Base-by-base conservation (phyloP, 345 rosid genomes). In the Sisymbrium altissimum region DNA sequence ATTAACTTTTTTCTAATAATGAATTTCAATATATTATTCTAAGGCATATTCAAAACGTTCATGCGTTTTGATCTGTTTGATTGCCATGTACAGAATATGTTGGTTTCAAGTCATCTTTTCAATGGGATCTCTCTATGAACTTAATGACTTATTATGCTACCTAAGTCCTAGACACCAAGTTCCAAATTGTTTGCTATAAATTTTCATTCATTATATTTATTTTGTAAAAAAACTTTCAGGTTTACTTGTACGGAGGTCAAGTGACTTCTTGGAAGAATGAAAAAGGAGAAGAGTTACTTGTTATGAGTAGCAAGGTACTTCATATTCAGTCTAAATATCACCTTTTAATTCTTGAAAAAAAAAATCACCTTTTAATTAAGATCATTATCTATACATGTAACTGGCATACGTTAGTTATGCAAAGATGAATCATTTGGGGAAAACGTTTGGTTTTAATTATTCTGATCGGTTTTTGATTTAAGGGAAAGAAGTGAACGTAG, bases 261-360 rank as follows among this genome's bases (percentile, higher is more conserved):
- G 94, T 93, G 23, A 86, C 85, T 49, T 93, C 98, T 52, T 93
- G 97, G 96, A 93, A 88, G 84, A 86, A 91, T 71, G 92, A 82
- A 62, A 80, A 81, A 15, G 81, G 88, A 21, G 94, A 93, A 71
- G 96, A 93, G 62, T 78, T 93, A 77, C 96, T 93, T 78, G 84
- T 89, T 70, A 71, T 93, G 72, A 89, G 97, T 70, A 86, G 84
- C 74, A 93, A 88, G 96, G 97, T 91, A 17, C 8, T 40, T 69
- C 36, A 36, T 7, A 64, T n/a, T 64, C 65, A n/a, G 15, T 57
- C 27, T 18, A 46, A 23, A 18, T 18, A 11, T 12, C 33, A 12
- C 32, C 29, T 48, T 45, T 30, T 30, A 4, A n/a, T n/a, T n/a
- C n/a, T n/a, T n/a, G n/a, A n/a, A n/a, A n/a, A n/a, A n/a, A n/a